Base-by-base conservation (phyloP, 2,329 filamentous ascomycete species). In the Venturia nashicola region DNA sequence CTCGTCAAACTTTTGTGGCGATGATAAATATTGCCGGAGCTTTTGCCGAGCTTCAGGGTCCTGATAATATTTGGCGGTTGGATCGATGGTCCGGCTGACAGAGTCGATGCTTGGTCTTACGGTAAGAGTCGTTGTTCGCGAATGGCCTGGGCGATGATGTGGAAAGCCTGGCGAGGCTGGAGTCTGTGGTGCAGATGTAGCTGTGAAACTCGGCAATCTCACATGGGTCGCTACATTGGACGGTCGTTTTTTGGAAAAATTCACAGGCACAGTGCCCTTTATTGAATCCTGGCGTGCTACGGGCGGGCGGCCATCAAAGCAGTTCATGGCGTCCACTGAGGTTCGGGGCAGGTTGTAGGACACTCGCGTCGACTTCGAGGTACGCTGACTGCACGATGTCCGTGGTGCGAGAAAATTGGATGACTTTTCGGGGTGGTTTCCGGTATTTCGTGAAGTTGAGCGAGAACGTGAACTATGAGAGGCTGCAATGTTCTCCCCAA, bases 1-100 rank as follows among this genome's bases (percentile, higher is more conserved):
- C 75, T 97, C 93, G 72, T 97, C 93, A 69, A 97, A 97, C 72
- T 96, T 96, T 68, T 96, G 90, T 0, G 92, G 89, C 1, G 91
- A 96, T 8, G 90, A 89, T 23, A 96, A 83, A 70, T 92, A 96
- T 7, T 90, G 86, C 14, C 91, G 86, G 23, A 97, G 79, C 75
- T 95, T 96, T 69, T 90, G 81, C 42, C 93, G 85, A 46, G 92
- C 90, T 72, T 96, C 90, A 0, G 91, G 91, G 69, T 97, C 91
- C 72, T 91, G 90, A 71, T 96, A 97, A 75, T 96, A 89, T 44
- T 89, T 57, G 34, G 66, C 65, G 42, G 64, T 60, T 27, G 66
- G 61, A 61, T 66, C 66, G 40, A 65, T 48, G 23, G 61, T 44
- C n/a, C 59, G 20, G 18, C 44, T 32, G 48, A 46, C 42, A 18